Evolutionary conservation across 306 rosid genomes (phyloP).

Genomic region (Vicia villosa): DNA sequence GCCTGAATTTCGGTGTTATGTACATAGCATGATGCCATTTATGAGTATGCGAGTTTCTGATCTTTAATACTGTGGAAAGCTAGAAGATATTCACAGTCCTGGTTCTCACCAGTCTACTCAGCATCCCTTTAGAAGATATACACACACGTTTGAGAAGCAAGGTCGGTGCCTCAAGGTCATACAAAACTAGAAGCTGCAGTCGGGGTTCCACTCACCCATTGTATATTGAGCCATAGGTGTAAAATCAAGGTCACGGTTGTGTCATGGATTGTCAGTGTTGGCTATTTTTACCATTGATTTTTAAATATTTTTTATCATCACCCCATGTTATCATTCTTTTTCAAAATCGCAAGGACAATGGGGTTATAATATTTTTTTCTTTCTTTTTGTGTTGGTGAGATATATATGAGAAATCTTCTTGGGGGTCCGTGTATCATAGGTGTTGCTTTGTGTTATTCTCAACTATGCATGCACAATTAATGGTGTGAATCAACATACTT

Average conservation of each 20-base stretch:
- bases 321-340: constrained; percentile 36
- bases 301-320: constrained; percentile 55
- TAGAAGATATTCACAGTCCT: constrained; percentile 49
- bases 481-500: constrained; percentile 63
- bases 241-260: constrained; percentile 53
- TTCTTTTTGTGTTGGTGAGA: constrained; percentile 60
- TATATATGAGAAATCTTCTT: constrained; percentile 50
- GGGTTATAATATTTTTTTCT: constrained; percentile 19
- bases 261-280: constrained; percentile 56
- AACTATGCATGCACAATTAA: constrained; percentile 57
- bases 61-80: constrained; percentile 43
- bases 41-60: constrained; percentile 41
- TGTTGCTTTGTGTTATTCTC: constrained; percentile 67
- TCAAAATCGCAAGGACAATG: constrained; percentile 41
- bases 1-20: constrained; percentile 60
- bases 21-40: constrained; percentile 58
- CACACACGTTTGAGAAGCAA: constrained; percentile 44
- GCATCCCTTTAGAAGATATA: constrained; percentile 46
- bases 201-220: constrained; percentile 51
- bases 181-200: constrained; percentile 56
- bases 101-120: constrained; percentile 42
- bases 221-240: constrained; percentile 80
- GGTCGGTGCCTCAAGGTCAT: constrained; percentile 51
- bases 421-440: constrained; percentile 67
- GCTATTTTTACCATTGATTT: constrained; percentile 58